Conservation (phyloP, 495 filamentous ascomycete species). For the Penicillium odoratum region DNA sequence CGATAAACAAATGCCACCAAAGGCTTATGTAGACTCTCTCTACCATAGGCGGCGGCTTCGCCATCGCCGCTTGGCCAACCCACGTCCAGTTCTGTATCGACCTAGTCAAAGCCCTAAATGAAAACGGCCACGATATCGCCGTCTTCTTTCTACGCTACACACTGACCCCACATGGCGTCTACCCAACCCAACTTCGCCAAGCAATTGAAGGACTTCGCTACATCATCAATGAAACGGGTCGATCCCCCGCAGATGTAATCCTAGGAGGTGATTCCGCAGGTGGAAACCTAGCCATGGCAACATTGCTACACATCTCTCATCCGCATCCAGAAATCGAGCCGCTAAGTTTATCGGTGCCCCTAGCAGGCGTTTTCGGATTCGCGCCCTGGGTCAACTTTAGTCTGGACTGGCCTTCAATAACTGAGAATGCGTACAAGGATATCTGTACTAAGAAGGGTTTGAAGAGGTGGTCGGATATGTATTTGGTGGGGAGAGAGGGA, state of each 20-base stretch:
- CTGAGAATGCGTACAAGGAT: constrained; percentile 52
- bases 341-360: constrained; percentile 29
- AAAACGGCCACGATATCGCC: constrained; percentile 46
- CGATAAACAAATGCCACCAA: background rate
- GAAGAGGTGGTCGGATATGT: constrained; percentile 43
- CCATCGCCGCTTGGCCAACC: constrained; percentile 35
- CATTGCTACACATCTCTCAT: constrained; percentile 60
- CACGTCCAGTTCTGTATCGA: constrained; percentile 51
- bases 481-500: constrained; percentile 39
- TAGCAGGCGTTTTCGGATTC: constrained; percentile 52
- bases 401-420: constrained; percentile 36
- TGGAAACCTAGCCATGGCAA: constrained; percentile 54
- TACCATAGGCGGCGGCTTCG: constrained; percentile 58
- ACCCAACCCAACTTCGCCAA: constrained; percentile 61
- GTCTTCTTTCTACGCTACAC: constrained; percentile 57
- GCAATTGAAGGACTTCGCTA: constrained; percentile 53
- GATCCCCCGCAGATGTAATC: constrained; percentile 46
- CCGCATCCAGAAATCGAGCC: constrained; percentile 54
- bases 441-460: constrained; percentile 33
- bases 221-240: constrained; percentile 42
- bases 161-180: constrained; percentile 52
- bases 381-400: constrained; percentile 58
- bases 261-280: constrained; percentile 66
- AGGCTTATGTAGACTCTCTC: background rate
- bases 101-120: constrained; percentile 43